A percentile compares a stretch with the other conserved stretches of the same genome.
phyloP scores from a whole-genome alignment of 805 yeast genomes.

The Komagataella kurtzmanii region DNA sequence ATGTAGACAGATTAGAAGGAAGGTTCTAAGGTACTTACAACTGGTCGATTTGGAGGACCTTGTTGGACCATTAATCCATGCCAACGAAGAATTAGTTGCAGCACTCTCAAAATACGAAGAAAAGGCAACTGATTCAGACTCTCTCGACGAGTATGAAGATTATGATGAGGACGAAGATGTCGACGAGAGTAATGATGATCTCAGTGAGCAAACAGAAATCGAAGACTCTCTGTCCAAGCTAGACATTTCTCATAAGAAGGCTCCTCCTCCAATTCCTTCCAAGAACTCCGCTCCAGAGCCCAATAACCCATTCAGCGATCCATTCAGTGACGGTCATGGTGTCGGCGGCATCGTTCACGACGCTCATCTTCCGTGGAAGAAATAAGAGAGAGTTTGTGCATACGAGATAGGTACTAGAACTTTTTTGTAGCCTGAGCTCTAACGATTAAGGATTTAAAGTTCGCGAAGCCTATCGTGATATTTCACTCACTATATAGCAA shows the following conservation, averaged over 20 bases:
- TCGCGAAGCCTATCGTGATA: background rate
- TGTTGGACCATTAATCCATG: conserved; percentile 75
- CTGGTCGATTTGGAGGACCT: conserved; percentile 74
- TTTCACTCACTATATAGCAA: background rate
- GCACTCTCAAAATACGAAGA: conserved; percentile 61
- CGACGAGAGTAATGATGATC: conserved; percentile 6
- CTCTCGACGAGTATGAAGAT: conserved; percentile 23
- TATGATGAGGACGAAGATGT: conserved; percentile 24
- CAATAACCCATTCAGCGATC: background rate
- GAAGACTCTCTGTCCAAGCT: background rate
- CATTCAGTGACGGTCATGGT: background rate
- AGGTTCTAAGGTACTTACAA: conserved; percentile 72
- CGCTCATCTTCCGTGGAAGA: background rate
- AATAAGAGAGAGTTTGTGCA: background rate
- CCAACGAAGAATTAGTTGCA: conserved; percentile 79
- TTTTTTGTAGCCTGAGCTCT: background rate
- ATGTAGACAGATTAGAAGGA: conserved; percentile 65
- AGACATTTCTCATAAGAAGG: background rate
- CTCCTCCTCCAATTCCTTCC: background rate
- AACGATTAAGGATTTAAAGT: background rate
- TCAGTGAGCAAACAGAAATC: background rate
- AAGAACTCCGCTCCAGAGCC: background rate
- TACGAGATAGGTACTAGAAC: background rate
- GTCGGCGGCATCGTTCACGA: background rate
- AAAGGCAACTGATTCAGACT: conserved; percentile 7